Evolutionary conservation across 805 yeast species (phyloP).

Genomic region (Candida parachauliodes): DNA sequence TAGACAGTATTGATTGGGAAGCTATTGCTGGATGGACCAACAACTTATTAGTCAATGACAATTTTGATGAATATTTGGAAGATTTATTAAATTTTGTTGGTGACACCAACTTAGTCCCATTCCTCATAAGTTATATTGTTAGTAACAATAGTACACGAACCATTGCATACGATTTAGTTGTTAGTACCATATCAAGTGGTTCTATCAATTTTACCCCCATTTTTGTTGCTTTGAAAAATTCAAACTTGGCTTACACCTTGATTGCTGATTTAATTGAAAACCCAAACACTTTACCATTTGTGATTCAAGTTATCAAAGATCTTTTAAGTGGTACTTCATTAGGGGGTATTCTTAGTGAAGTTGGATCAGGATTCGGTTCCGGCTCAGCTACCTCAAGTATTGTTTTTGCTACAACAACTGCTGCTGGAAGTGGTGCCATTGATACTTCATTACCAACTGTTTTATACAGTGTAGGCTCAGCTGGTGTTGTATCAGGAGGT

Average conservation of each 20-base stretch:
- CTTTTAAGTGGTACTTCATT: slow-evolving; percentile 10
- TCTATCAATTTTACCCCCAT: slow-evolving; percentile 21
- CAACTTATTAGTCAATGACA: slow-evolving; percentile 18
- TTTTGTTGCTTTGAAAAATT: slow-evolving; percentile 26
- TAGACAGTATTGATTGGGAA: slow-evolving; percentile 17
- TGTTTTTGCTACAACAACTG: background rate
- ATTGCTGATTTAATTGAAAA: slow-evolving; percentile 21
- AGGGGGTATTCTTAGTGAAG: slow-evolving; percentile 5
- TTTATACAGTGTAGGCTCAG: slow-evolving; percentile 2
- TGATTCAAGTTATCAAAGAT: slow-evolving; percentile 17
- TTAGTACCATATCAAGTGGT: slow-evolving; percentile 14
- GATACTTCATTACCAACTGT: slow-evolving; percentile 6
- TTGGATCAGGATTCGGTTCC: slow-evolving; percentile 6
- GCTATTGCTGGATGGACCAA: slow-evolving; percentile 27
- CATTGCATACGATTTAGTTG: slow-evolving; percentile 16
- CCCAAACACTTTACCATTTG: slow-evolving; percentile 21
- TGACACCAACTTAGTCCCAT: slow-evolving; percentile 22
- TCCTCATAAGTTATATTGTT: slow-evolving; percentile 19
- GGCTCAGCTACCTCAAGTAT: slow-evolving; percentile 1
- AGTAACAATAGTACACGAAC: slow-evolving; percentile 20
- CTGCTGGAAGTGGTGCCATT: background rate
- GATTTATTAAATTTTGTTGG: slow-evolving; percentile 20
- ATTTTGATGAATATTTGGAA: slow-evolving; percentile 20
- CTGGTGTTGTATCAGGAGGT: background rate
- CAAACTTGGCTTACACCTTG: slow-evolving; percentile 26